Conservation (phyloP, 164 flowering plant species). For the Akebia trifoliata region DNA sequence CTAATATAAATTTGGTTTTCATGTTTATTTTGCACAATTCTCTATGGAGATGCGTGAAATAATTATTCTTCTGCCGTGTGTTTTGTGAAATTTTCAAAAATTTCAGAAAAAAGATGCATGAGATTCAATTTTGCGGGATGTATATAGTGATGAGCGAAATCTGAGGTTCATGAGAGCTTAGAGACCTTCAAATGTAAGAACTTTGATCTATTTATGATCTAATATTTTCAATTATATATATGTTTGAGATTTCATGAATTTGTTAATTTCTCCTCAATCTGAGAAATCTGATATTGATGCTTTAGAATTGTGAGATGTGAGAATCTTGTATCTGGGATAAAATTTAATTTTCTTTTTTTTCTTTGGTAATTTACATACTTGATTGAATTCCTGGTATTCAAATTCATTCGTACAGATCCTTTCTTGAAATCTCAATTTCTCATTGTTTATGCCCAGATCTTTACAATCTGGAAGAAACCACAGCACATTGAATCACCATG, state of each 20-base stretch:
- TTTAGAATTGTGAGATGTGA: not conserved
- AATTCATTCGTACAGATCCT: not conserved
- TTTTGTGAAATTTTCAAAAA: not conserved
- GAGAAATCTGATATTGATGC: not conserved
- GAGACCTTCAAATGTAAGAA: conserved; percentile 5
- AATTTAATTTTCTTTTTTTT: not conserved
- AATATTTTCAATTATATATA: too few relatives aligned
- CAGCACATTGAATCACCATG: too few relatives aligned
- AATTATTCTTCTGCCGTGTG: not conserved
- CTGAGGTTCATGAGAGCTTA: not conserved
- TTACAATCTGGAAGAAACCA: too few relatives aligned
- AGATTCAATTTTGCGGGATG: not conserved
- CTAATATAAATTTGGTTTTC: not conserved
- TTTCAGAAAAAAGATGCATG: conserved; percentile 5
- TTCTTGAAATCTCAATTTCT: not conserved
- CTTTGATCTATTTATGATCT: not conserved
- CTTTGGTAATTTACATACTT: not conserved
- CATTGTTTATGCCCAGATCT: not conserved
- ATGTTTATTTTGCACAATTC: not conserved
- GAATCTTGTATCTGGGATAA: not conserved
- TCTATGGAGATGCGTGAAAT: not conserved
- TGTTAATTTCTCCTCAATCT: not conserved
- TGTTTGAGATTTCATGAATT: conserved; percentile 5
- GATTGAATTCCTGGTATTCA: too few relatives aligned
- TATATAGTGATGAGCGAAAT: not conserved